These are phyloP conservation scores for Eucalyptus marginata DNA, from an alignment of 345 rosid genomes.

Conservation along the genomic window DNA sequence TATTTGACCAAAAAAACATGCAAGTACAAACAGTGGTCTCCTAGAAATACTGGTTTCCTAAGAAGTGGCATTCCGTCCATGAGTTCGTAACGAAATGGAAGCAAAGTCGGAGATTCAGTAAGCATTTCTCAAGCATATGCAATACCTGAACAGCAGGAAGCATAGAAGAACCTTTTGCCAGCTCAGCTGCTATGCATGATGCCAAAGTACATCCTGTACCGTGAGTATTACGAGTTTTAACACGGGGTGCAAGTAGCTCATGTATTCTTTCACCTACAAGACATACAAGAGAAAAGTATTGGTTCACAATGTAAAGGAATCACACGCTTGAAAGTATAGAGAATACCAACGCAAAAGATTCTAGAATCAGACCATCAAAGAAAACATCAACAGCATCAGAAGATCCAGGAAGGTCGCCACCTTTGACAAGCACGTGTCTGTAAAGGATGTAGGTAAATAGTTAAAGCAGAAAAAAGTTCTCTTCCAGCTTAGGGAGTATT, in stretches of 20 bases:
- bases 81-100: neutral
- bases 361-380: no score
- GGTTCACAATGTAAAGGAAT: neutral
- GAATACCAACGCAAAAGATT: no score
- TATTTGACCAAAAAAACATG: neutral
- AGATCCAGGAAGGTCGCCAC: neutral
- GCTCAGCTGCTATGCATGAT: conserved; percentile 94
- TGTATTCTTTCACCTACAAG: neutral
- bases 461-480: neutral
- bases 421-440: conserved; percentile 86
- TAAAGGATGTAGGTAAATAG: neutral
- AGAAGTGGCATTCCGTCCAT: neutral
- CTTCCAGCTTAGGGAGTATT: neutral
- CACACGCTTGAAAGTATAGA: no score
- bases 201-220: conserved; percentile 99
- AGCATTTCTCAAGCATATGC: neutral
- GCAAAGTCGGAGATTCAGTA: neutral
- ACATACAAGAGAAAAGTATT: no score
- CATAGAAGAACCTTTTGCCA: conserved; percentile 82
- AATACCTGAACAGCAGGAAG: conserved; percentile 74
- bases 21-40: neutral
- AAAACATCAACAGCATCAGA: conserved; percentile 49
- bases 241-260: conserved; percentile 56
- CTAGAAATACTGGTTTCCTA: neutral
- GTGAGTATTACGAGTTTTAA: conserved; percentile 71